Evolutionary conservation across 352 stramenopile genomes (phyloP), one percentile per base, ranked within the genome.

Genomic region (Pythium plurisporium): DNA sequence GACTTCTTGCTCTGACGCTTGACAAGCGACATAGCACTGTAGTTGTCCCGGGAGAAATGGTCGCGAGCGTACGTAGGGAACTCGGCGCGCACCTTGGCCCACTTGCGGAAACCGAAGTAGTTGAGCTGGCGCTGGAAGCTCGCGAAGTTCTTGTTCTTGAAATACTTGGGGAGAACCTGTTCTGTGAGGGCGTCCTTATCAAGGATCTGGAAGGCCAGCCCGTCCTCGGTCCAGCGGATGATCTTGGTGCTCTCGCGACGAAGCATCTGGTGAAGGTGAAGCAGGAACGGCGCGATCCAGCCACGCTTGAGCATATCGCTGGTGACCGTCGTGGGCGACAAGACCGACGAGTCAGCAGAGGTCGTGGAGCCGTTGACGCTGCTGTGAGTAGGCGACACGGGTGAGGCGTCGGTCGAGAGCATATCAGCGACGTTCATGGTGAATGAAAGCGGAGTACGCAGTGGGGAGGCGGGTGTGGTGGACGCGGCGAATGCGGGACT

Each of bases 131-230:
- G 86, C 64, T 96, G 88, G 57, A 98, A 95, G 51, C 90, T 97
- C n/a, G 94, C 92, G 71, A 97, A 98, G 67, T 94, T 97, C 62
- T 93, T 91, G 75, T 98, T 96, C 71, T 97, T 97, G 57, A 98
- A 98, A 73, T 98, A 94, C 37, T 80, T 80, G 7, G 89, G 87
- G 42, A 95, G 69, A 43, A 95, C 70, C 15, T 72, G 34, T 23
- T 72, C n/a, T n/a, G 95, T 94, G 44, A 98, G 76, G 25, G 74
- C 72, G 9, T 79, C 69, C 68, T 91, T 92, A 74, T 96, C 82
- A 34, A 89, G 63, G 55, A 95, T 95, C 65, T 93, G 72, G 67
- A 95, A 94, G 15, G 81, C 76, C 54, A 83, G 59, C 23, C 79
- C 81, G 59, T 94, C 81, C 2, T 81, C 71, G 1, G 82, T 77